Percentiles rank a stretch among this genome's conserved stretches.
Conservation (phyloP, 306 rosid genomes). For the Dryas alaskensis region DNA sequence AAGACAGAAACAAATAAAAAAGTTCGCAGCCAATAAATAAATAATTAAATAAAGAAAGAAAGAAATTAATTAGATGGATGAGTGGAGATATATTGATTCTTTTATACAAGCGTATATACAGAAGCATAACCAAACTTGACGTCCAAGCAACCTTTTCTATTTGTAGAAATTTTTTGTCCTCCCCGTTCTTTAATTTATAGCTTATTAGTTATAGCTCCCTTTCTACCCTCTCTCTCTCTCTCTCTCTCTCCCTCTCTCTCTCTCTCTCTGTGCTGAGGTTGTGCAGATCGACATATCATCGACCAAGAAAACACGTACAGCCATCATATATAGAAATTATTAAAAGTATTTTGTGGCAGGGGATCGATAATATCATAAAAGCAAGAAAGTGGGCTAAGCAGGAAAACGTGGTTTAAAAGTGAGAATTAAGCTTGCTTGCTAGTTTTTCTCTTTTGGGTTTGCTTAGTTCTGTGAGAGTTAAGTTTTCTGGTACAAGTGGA, state of each 20-base stretch:
- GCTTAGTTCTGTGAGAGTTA: background rate
- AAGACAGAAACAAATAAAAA: background rate
- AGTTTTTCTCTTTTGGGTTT: background rate
- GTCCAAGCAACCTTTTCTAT: constrained; percentile 55
- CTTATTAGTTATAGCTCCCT: background rate
- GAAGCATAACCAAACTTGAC: constrained; percentile 52
- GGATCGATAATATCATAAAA: background rate
- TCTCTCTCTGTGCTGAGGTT: background rate
- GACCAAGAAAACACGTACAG: too few relatives aligned
- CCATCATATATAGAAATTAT: too few relatives aligned
- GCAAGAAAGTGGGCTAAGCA: constrained; percentile 13
- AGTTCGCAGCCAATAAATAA: background rate
- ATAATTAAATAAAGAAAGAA: background rate
- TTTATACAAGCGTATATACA: constrained; percentile 37
- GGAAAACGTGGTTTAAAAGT: constrained; percentile 43
- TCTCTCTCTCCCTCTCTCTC: background rate
- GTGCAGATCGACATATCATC: background rate
- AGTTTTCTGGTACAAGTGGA: constrained; percentile 30
- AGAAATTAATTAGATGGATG: too few relatives aligned
- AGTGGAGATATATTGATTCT: constrained; percentile 23
- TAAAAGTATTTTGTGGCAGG: too few relatives aligned
- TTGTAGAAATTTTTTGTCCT: constrained; percentile 26
- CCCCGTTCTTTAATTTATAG: background rate
- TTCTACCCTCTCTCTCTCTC: constrained; percentile 3
- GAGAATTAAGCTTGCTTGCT: constrained; percentile 25